Evolutionary conservation across 768 basidiomycete genomes (phyloP).

Genomic region (Stropharia rugosoannulata): DNA sequence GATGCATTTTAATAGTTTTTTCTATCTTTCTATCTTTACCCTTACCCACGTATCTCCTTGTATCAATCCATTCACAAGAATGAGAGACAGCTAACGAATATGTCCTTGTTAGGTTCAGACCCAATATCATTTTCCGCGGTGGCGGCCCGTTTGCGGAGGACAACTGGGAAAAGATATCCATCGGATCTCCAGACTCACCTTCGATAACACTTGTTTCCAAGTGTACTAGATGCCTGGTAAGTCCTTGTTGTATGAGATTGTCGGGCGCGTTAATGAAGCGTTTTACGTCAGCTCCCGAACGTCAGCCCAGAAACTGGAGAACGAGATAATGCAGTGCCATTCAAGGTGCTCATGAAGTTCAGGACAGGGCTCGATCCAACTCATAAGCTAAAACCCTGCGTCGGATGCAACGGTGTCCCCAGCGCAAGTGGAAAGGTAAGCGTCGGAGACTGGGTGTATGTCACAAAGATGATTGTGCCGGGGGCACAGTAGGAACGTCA

Average conservation of each 20-base stretch:
- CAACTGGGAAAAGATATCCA: constrained; percentile 57
- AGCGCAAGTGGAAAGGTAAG: constrained; percentile 46
- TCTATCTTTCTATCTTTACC: background rate
- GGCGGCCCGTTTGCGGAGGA: constrained; percentile 75
- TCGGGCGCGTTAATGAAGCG: background rate
- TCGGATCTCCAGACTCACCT: constrained; percentile 43
- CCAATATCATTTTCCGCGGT: constrained; percentile 72
- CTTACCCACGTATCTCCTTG: background rate
- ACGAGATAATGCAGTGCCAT: constrained; percentile 72
- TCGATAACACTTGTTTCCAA: constrained; percentile 61
- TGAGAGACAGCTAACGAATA: background rate
- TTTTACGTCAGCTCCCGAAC: constrained; percentile 60
- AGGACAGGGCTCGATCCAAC: constrained; percentile 56
- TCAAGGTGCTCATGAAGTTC: constrained; percentile 74
- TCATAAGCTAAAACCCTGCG: constrained; percentile 51
- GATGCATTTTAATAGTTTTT: background rate
- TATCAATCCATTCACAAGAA: background rate
- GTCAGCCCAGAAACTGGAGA: constrained; percentile 63
- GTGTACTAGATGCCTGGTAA: constrained; percentile 72
- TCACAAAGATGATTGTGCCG: constrained; percentile 35
- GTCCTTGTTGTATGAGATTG: constrained; percentile 12
- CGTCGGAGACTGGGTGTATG: constrained; percentile 62
- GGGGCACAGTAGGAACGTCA: background rate
- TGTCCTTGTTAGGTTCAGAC: constrained; percentile 56
- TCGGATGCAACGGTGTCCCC: constrained; percentile 67